Conservation (phyloP, 352 stramenopile genomes). For the Phytophthora hybrid region DNA sequence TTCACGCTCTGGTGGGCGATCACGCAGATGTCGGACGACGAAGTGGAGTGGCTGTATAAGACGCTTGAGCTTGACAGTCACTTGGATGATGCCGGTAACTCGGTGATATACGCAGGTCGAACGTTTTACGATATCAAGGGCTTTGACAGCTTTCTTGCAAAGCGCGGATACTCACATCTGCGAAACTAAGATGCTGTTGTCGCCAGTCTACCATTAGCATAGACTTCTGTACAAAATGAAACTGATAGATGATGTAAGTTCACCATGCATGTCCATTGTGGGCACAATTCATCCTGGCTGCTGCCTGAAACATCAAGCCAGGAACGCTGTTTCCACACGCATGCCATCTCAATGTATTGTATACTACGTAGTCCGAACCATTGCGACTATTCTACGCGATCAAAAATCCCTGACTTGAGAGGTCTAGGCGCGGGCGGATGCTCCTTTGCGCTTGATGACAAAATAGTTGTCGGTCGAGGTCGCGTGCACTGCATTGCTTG, state of each 20-base stretch:
- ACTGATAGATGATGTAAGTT: no score
- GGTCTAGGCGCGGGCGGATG: constrained; percentile 17
- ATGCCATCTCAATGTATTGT: no score
- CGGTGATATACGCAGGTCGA: constrained; percentile 38
- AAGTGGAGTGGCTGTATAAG: constrained; percentile 70
- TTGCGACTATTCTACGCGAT: no score
- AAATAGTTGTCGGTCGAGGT: constrained; percentile 14
- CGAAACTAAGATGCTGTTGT: constrained; percentile 8
- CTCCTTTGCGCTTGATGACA: constrained; percentile 15
- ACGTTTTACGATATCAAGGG: constrained; percentile 83
- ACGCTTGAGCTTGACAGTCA: constrained; percentile 53
- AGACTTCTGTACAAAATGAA: no score
- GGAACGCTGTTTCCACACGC: no score
- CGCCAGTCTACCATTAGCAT: no score
- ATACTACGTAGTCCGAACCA: no score
- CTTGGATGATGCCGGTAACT: neutral
- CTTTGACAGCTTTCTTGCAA: constrained; percentile 62
- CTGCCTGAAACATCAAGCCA: no score
- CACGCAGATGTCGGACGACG: constrained; percentile 53
- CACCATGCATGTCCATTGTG: no score
- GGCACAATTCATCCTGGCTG: no score
- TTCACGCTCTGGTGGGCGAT: constrained; percentile 81
- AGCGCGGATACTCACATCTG: constrained; percentile 23
- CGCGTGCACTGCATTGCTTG: neutral
- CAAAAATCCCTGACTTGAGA: neutral